Conservation (phyloP, 441 rosid genomes). For the Erodium chrysanthum region DNA sequence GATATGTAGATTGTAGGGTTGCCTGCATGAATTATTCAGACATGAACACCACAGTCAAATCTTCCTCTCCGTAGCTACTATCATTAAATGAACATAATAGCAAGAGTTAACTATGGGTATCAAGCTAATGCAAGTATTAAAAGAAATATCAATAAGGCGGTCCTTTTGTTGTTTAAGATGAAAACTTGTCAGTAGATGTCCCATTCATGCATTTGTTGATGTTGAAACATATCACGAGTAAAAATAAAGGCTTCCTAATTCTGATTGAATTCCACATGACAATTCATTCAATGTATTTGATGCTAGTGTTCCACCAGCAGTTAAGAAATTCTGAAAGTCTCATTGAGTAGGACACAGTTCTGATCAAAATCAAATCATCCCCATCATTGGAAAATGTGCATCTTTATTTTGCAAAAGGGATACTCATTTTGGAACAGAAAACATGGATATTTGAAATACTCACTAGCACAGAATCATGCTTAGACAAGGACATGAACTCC, state of each 20-base stretch:
- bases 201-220: neutral
- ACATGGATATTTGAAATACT: neutral
- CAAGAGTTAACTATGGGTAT: neutral
- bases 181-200: neutral
- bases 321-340: neutral
- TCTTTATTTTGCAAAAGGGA: neutral
- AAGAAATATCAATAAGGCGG: neutral
- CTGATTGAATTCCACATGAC: neutral
- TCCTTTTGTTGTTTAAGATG: neutral
- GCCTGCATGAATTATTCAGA: constrained; percentile 44
- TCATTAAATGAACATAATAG: neutral
- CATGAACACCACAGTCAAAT: neutral
- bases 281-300: neutral
- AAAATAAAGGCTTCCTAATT: neutral
- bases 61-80: neutral
- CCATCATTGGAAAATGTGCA: neutral
- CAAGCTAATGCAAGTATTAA: neutral
- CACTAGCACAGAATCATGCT: neutral
- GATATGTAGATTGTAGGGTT: constrained; percentile 56
- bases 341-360: constrained; percentile 1
- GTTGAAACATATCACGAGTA: neutral
- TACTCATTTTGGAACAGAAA: neutral
- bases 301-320: neutral
- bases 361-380: neutral
- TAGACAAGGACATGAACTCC: neutral